phyloP scores from a whole-genome alignment of 2,329 filamentous ascomycete species.

The Curvularia lunata region DNA sequence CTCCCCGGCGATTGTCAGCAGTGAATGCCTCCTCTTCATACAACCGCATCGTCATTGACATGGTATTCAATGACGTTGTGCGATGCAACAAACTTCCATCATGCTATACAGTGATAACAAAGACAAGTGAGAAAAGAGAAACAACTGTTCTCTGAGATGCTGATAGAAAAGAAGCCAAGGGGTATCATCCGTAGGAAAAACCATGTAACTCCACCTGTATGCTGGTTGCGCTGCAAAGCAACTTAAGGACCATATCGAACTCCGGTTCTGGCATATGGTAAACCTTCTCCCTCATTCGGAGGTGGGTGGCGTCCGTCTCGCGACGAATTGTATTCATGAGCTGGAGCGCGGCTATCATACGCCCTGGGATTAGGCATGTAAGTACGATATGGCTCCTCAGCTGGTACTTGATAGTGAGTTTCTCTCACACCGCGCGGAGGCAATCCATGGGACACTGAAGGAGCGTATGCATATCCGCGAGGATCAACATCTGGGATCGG shows the following conservation, averaged over 20 bases:
- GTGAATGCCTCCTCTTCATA: not conserved
- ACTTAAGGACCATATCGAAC: conserved; percentile 22
- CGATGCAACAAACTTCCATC: not conserved
- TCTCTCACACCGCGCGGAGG: conserved; percentile 25
- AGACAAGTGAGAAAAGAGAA: conserved; percentile 2
- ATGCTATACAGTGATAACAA: conserved; percentile 6
- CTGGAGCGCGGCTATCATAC: conserved; percentile 22
- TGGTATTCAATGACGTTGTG: not conserved
- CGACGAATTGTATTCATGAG: conserved; percentile 19
- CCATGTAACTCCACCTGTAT: conserved; percentile 20
- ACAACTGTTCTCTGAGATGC: conserved; percentile 13
- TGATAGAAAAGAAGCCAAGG: conserved; percentile 26
- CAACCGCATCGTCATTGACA: not conserved
- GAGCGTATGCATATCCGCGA: conserved; percentile 20
- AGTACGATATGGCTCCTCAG: conserved; percentile 17
- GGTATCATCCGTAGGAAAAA: conserved; percentile 35
- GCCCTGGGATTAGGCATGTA: conserved; percentile 22
- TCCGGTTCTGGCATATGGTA: conserved; percentile 20
- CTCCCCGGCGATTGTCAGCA: not conserved
- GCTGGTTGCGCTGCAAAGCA: conserved; percentile 18
- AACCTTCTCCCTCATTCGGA: conserved; percentile 16
- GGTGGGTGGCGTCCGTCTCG: conserved; percentile 17
- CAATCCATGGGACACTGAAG: conserved; percentile 22
- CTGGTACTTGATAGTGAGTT: conserved; percentile 24
- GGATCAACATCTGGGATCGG: conserved; percentile 13